Evolutionary conservation across 2,329 filamentous ascomycete species (phyloP).

Genomic region (Stachybotrys chlorohalonatus): DNA sequence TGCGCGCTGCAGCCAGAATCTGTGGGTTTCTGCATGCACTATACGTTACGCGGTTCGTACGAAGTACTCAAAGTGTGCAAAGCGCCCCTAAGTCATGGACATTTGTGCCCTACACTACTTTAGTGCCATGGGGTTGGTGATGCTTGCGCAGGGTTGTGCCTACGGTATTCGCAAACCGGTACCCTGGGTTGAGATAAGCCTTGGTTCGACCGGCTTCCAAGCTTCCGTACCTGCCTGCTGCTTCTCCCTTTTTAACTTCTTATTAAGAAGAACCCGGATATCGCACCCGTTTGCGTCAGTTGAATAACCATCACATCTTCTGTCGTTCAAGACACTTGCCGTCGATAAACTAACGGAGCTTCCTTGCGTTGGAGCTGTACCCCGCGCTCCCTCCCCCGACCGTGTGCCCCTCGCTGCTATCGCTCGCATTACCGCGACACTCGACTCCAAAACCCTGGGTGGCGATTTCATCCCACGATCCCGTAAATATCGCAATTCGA

Average conservation of each 20-base stretch:
- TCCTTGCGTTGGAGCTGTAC: background rate
- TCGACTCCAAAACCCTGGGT: background rate
- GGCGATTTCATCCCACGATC: background rate
- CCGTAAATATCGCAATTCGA: background rate
- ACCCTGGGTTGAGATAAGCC: background rate
- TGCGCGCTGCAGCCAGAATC: background rate
- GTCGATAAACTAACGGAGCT: too few species aligned
- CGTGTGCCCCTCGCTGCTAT: background rate
- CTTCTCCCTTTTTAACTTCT: background rate
- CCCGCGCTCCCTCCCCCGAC: background rate
- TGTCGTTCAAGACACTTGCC: too few species aligned
- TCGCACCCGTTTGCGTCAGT: too few species aligned
- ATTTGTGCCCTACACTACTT: background rate
- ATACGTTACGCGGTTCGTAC: background rate
- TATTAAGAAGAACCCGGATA: too few species aligned
- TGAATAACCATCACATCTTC: too few species aligned
- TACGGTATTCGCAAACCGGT: background rate
- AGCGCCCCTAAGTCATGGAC: background rate
- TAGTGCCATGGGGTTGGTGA: background rate
- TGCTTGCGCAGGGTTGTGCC: background rate
- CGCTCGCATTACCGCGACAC: background rate
- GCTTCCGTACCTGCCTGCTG: background rate
- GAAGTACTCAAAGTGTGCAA: too few species aligned
- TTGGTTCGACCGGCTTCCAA: background rate
- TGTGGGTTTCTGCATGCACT: constrained; percentile 5